phyloP scores from a whole-genome alignment of 2,329 filamentous ascomycete species.

The Hypoxylon sp. region DNA sequence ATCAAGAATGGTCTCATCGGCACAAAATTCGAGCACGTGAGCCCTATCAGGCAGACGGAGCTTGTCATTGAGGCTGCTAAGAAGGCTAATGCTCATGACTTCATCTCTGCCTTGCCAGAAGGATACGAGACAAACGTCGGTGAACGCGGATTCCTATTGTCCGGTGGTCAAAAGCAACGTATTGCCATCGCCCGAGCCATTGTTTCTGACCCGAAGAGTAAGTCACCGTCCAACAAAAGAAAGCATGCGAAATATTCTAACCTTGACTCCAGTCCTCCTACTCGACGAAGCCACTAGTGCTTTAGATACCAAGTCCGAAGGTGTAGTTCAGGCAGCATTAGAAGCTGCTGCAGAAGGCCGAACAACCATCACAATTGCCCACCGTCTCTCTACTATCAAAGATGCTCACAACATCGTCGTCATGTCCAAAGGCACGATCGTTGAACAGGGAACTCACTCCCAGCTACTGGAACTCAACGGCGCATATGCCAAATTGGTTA shows the following conservation, averaged over 20 bases:
- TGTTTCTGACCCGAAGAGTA: conserved; percentile 87
- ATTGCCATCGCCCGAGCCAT: conserved; percentile 94
- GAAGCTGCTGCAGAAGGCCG: conserved; percentile 87
- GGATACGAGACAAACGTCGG: conserved; percentile 96
- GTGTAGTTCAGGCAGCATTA: conserved; percentile 91
- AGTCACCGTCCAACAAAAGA: conserved; percentile 43
- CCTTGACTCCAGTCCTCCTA: conserved; percentile 72
- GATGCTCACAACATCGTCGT: conserved; percentile 97
- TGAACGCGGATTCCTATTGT: conserved; percentile 91
- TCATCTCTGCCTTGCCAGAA: conserved; percentile 84
- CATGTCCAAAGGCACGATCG: conserved; percentile 85
- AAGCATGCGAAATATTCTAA: conserved; percentile 34
- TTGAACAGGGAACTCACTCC: conserved; percentile 93
- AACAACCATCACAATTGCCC: conserved; percentile 96
- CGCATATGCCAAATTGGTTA: conserved; percentile 88
- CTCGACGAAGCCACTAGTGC: conserved; percentile 96
- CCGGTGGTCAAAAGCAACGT: conserved; percentile 96
- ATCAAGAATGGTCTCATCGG: conserved; percentile 93
- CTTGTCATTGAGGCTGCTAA: conserved; percentile 85
- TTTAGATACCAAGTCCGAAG: conserved; percentile 94
- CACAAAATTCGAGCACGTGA: conserved; percentile 78
- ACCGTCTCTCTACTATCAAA: conserved; percentile 94
- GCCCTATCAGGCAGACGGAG: conserved; percentile 76
- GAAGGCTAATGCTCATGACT: conserved; percentile 95
- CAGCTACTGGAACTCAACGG: conserved; percentile 77